Evolutionary conservation across 2,329 filamentous ascomycete genomes (phyloP).

Genomic region (Eutypella sp.): DNA sequence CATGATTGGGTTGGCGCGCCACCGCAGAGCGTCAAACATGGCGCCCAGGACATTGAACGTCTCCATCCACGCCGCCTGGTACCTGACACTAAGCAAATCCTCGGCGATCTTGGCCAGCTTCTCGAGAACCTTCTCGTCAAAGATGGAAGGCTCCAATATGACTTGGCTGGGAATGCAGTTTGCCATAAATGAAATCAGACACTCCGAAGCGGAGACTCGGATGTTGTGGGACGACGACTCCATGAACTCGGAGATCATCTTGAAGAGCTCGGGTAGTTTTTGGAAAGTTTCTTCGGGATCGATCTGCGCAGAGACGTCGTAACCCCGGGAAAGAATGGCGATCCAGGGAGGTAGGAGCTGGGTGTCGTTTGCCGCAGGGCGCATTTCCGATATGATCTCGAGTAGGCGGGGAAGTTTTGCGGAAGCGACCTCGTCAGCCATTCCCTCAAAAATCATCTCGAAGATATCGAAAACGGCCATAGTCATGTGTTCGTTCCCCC

Average conservation of each 20-base stretch:
- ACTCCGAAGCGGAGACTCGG: conserved; percentile 88
- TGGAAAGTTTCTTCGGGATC: conserved; percentile 87
- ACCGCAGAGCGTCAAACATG: conserved; percentile 81
- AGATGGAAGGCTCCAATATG: conserved; percentile 82
- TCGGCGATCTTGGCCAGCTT: conserved; percentile 71
- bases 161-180: conserved; percentile 83
- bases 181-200: conserved; percentile 84
- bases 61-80: conserved; percentile 90
- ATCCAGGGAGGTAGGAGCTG: conserved; percentile 96
- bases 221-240: conserved; percentile 89
- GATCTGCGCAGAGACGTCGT: conserved; percentile 86
- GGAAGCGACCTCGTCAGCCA: conserved; percentile 80
- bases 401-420: conserved; percentile 84
- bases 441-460: conserved; percentile 90
- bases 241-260: conserved; percentile 74
- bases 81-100: conserved; percentile 79
- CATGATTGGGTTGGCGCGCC: conserved; percentile 77
- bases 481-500: conserved; percentile 90
- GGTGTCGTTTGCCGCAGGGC: conserved; percentile 87
- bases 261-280: conserved; percentile 81
- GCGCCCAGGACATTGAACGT: conserved; percentile 84
- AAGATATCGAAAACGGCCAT: conserved; percentile 97
- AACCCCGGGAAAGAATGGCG: conserved; percentile 87
- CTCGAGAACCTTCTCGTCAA: conserved; percentile 84
- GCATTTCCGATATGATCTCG: conserved; percentile 86